phyloP scores from a whole-genome alignment of 2,329 filamentous ascomycete genomes.

The Aspergillus floridensis region DNA sequence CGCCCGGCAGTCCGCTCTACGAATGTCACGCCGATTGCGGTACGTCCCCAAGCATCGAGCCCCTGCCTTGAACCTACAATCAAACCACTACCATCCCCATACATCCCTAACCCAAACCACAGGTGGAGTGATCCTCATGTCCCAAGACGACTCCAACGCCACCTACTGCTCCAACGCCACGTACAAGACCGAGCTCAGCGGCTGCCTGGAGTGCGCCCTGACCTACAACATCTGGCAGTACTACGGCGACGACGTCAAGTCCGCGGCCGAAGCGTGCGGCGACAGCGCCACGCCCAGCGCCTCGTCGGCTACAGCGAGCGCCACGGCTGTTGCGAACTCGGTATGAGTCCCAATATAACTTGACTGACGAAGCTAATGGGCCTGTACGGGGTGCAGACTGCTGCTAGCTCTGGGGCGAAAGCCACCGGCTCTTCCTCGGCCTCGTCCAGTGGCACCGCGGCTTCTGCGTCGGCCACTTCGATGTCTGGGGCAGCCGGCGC shows the following conservation, averaged over 20 bases:
- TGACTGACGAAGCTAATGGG: too few relatives aligned
- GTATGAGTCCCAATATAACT: background rate
- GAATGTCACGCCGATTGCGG: slow-evolving; percentile 37
- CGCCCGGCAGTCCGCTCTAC: slow-evolving; percentile 31
- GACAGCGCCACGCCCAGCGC: slow-evolving; percentile 4
- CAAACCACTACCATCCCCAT: background rate
- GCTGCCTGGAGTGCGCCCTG: slow-evolving; percentile 44
- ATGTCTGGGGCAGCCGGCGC: too few relatives aligned
- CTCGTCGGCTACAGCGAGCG: background rate
- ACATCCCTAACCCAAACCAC: background rate
- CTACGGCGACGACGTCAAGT: slow-evolving; percentile 41
- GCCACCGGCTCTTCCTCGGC: too few relatives aligned
- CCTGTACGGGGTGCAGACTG: too few relatives aligned
- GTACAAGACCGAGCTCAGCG: slow-evolving; percentile 27
- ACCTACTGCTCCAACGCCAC: slow-evolving; percentile 28
- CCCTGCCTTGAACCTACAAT: background rate
- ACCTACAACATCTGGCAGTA: slow-evolving; percentile 46
- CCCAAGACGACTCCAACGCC: slow-evolving; percentile 12
- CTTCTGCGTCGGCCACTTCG: too few relatives aligned
- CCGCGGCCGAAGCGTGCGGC: slow-evolving; percentile 38
- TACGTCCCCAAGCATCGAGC: slow-evolving; percentile 11
- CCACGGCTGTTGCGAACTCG: background rate
- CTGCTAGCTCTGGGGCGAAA: too few relatives aligned
- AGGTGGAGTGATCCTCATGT: slow-evolving; percentile 30
- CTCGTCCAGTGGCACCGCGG: too few relatives aligned